Evolutionary conservation across 805 yeast species (phyloP).

Genomic region (Saccharomyces kudriavzevii): DNA sequence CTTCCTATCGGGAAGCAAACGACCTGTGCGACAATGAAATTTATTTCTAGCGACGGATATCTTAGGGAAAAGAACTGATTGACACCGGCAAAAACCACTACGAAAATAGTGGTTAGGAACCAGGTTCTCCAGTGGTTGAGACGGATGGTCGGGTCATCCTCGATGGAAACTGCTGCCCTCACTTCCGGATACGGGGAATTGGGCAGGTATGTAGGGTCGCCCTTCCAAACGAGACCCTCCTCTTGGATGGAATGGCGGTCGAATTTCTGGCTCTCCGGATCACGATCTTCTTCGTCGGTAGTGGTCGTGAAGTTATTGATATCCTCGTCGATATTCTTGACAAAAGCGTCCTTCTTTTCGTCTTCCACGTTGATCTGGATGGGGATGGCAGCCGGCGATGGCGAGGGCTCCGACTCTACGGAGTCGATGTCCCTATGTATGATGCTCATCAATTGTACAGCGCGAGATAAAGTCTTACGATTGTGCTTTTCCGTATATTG

Average conservation of each 20-base stretch:
- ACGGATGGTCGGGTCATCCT: constrained; percentile 42
- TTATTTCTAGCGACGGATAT: constrained; percentile 42
- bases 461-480: neutral
- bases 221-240: constrained; percentile 19
- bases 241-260: constrained; percentile 1
- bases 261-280: neutral
- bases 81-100: constrained; percentile 48
- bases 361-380: neutral
- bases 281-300: neutral
- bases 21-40: constrained; percentile 46
- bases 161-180: constrained; percentile 47
- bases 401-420: neutral
- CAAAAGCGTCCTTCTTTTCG: neutral
- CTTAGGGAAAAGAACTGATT: constrained; percentile 50
- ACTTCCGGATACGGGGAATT: constrained; percentile 44
- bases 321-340: neutral
- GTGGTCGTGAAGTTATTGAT: neutral
- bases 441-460: neutral
- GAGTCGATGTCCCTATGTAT: neutral
- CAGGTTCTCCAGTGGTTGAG: constrained; percentile 51
- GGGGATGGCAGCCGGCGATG: neutral
- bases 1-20: constrained; percentile 48
- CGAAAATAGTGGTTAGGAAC: constrained; percentile 42
- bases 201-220: constrained; percentile 15
- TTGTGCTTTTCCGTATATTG: neutral